Percentiles rank a stretch among this genome's conserved stretches.
phyloP scores from a whole-genome alignment of 495 filamentous ascomycete species.

The Amphirosellinia nigrospora region DNA sequence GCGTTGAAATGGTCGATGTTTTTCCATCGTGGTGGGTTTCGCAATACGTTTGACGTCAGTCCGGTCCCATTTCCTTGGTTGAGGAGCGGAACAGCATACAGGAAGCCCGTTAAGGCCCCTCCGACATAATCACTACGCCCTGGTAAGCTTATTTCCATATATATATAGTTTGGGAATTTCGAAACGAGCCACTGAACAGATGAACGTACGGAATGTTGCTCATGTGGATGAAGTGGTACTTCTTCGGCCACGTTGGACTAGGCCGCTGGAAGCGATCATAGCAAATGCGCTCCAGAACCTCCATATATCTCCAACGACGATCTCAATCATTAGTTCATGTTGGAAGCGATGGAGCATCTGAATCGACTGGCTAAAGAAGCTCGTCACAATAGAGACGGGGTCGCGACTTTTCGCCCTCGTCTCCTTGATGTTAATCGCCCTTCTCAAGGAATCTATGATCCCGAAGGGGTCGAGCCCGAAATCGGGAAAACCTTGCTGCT shows the following conservation, averaged over 20 bases:
- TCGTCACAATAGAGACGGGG: not conserved
- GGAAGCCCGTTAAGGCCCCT: slow-evolving; percentile 37
- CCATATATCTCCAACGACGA: slow-evolving; percentile 38
- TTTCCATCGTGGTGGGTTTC: slow-evolving; percentile 30
- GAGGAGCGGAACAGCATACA: slow-evolving; percentile 44
- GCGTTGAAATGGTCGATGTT: slow-evolving; percentile 33
- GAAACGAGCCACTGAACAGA: too few relatives aligned
- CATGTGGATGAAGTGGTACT: slow-evolving; percentile 46
- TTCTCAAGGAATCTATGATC: not conserved
- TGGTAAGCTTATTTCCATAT: not conserved
- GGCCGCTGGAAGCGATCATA: slow-evolving; percentile 36
- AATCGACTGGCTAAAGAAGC: not conserved
- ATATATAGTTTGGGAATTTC: not conserved
- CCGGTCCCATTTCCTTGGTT: slow-evolving; percentile 27
- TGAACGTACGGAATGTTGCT: slow-evolving; percentile 43
- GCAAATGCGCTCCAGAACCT: slow-evolving; percentile 40
- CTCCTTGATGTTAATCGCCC: not conserved
- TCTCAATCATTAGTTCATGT: slow-evolving; percentile 30
- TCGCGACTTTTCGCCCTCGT: not conserved
- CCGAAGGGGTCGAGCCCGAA: not conserved
- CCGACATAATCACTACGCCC: slow-evolving; percentile 42
- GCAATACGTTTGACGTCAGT: slow-evolving; percentile 35
- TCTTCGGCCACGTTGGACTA: slow-evolving; percentile 34
- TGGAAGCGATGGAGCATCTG: slow-evolving; percentile 1
- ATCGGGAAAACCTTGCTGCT: slow-evolving; percentile 24